A percentile compares a stretch with the other conserved stretches of the same genome.
These are phyloP conservation scores for Coemansia sp. DNA, from an alignment of 192 early-diverging fungal genomes.

Conservation along the genomic window DNA sequence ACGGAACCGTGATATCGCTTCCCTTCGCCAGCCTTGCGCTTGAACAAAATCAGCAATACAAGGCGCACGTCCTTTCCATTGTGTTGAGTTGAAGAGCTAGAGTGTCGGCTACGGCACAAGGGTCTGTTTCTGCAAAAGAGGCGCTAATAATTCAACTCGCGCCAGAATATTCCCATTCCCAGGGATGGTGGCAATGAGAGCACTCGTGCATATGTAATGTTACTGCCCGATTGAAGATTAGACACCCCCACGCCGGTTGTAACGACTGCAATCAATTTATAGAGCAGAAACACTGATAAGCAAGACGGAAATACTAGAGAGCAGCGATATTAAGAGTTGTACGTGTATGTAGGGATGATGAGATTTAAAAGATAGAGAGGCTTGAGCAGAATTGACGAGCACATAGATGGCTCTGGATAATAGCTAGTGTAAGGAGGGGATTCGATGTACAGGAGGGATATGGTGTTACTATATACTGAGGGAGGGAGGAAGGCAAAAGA, in stretches of 20 bases:
- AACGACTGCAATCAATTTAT: background rate
- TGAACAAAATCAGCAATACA: background rate
- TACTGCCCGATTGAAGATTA: background rate
- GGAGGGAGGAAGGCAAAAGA: background rate
- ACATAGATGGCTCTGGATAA: background rate
- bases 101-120: background rate
- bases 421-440: background rate
- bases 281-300: background rate
- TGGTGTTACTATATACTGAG: slow-evolving; percentile 6
- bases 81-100: background rate
- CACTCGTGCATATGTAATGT: background rate
- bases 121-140: background rate
- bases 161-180: background rate
- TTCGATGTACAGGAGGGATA: slow-evolving; percentile 14
- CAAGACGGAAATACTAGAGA: background rate
- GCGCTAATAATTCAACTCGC: background rate
- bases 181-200: background rate
- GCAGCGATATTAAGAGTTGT: slow-evolving; percentile 2
- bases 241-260: background rate
- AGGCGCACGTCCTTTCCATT: background rate
- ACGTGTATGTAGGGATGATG: background rate
- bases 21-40: background rate
- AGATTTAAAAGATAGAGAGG: background rate
- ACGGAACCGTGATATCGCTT: background rate
- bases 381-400: background rate